Evolutionary conservation across 169 alveolate species (phyloP).

Genomic region (Theileria orientalis): DNA sequence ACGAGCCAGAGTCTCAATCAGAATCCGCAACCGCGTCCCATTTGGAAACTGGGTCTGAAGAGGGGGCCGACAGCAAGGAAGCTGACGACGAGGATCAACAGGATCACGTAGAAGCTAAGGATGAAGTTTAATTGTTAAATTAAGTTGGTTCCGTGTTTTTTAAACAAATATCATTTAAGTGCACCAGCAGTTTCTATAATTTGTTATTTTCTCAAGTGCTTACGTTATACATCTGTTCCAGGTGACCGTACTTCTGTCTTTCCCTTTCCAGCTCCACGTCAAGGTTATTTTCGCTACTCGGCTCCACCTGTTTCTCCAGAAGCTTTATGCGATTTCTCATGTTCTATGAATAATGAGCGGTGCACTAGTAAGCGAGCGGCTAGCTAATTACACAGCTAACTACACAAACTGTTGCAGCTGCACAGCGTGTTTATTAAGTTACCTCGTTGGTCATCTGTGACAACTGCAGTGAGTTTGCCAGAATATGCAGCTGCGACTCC

Average conservation of each 20-base stretch:
- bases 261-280: conserved; percentile 5
- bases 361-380: too few relatives aligned
- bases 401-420: neutral
- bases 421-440: neutral
- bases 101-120: neutral
- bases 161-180: neutral
- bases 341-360: neutral
- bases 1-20: too few relatives aligned
- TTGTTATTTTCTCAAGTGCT: neutral
- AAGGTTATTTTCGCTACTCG: neutral
- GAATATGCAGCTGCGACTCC: conserved; percentile 28
- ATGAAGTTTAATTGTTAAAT: conserved; percentile 12
- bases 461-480: conserved; percentile 25
- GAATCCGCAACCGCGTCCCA: too few relatives aligned
- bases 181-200: conserved; percentile 6
- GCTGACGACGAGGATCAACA: neutral
- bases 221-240: conserved; percentile 11
- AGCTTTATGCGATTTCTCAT: neutral
- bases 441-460: conserved; percentile 25
- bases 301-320: neutral
- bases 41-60: too few relatives aligned
- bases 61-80: neutral
- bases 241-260: conserved; percentile 4
- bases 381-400: neutral
- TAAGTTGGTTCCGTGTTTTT: neutral